Evolutionary conservation across 805 yeast species (phyloP).

Genomic region (Priceomyces castillae): DNA sequence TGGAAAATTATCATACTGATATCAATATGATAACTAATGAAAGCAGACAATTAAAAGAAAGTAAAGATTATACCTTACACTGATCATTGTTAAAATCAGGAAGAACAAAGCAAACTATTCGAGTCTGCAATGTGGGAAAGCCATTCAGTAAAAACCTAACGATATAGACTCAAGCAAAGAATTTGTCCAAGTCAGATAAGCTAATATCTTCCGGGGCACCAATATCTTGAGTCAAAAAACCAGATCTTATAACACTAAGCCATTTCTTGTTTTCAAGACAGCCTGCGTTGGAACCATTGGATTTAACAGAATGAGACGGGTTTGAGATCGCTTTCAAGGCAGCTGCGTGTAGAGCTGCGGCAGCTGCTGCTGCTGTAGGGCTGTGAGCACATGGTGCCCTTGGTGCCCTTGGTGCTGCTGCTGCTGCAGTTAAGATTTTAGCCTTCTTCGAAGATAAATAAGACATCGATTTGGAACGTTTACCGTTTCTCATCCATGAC

Average conservation of each 20-base stretch:
- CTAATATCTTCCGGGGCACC: conserved; percentile 77
- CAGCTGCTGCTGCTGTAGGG: conserved; percentile 68
- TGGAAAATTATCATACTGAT: too few relatives aligned
- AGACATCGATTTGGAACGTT: conserved; percentile 66
- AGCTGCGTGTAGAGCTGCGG: conserved; percentile 70
- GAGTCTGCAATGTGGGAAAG: neutral
- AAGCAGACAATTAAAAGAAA: conserved; percentile 1
- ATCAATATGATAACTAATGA: neutral
- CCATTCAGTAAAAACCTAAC: conserved; percentile 1
- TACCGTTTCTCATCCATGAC: conserved; percentile 44
- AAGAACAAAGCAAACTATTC: neutral
- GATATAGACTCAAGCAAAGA: conserved; percentile 23
- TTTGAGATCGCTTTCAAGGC: conserved; percentile 51
- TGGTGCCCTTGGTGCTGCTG: conserved; percentile 80
- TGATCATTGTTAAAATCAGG: neutral
- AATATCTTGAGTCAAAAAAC: conserved; percentile 75
- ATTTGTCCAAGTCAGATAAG: conserved; percentile 57
- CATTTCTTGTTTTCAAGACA: conserved; percentile 52
- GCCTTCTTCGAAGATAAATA: conserved; percentile 53
- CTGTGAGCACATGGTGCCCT: conserved; percentile 54
- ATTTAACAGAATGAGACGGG: conserved; percentile 24
- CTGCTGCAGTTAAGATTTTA: conserved; percentile 65
- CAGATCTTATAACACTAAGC: conserved; percentile 71
- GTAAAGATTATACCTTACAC: conserved; percentile 1
- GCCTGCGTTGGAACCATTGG: conserved; percentile 11